A percentile compares a stretch with the other conserved stretches of the same genome.
These are phyloP conservation scores for Colletotrichum kahawae DNA, from an alignment of 2,329 filamentous ascomycete species.

Conservation along the genomic window DNA sequence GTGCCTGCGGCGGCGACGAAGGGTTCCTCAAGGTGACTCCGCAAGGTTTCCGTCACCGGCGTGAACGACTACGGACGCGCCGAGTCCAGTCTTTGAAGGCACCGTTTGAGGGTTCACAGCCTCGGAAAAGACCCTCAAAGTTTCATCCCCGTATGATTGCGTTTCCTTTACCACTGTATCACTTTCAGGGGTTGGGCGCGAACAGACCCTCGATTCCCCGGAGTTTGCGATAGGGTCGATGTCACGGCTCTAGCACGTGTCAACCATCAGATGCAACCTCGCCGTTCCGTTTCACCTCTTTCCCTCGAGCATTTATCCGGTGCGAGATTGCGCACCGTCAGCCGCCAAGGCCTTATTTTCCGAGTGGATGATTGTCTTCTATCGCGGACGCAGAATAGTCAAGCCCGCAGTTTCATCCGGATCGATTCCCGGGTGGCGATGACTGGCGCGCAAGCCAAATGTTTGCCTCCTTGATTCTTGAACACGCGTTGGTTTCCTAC, in stretches of 20 bases:
- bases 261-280: slow-evolving; percentile 11
- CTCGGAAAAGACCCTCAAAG: neutral
- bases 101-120: neutral
- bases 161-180: neutral
- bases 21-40: neutral
- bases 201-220: slow-evolving; percentile 8
- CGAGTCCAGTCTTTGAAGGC: neutral
- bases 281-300: neutral
- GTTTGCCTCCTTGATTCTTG: neutral
- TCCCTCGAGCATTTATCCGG: neutral
- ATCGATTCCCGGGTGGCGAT: neutral
- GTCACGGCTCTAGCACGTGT: slow-evolving; percentile 12
- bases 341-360: neutral
- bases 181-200: neutral
- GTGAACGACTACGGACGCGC: neutral
- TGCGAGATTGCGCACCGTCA: neutral
- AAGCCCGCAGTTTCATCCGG: neutral
- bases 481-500: neutral
- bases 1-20: neutral
- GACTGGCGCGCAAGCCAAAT: neutral
- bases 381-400: neutral
- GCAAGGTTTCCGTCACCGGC: neutral
- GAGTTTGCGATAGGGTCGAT: neutral
- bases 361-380: neutral
- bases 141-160: neutral